These are phyloP conservation scores for Ophiostoma pallidulum DNA, from an alignment of 2,329 filamentous ascomycete genomes.

Conservation along the genomic window DNA sequence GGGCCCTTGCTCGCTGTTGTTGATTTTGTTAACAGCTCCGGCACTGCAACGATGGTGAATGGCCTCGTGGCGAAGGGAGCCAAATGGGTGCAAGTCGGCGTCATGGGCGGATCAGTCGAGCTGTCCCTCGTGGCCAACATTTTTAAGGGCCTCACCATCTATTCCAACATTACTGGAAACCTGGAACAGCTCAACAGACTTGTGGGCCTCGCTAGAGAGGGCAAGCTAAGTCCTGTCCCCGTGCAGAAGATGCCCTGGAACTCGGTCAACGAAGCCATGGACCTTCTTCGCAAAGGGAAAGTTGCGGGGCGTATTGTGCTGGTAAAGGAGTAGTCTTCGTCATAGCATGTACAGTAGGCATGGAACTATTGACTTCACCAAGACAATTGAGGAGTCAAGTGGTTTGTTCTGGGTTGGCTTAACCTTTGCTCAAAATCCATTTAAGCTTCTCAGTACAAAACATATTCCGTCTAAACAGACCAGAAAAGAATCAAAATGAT, in stretches of 20 bases:
- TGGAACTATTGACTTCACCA: no score
- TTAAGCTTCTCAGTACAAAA: no score
- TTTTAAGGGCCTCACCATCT: conserved; percentile 12
- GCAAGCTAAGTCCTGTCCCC: conserved; percentile 2
- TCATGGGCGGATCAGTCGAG: conserved; percentile 11
- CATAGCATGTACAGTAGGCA: no score
- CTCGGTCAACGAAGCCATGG: conserved; percentile 9
- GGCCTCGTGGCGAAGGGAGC: conserved; percentile 10
- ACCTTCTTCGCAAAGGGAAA: conserved; percentile 5
- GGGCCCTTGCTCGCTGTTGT: conserved; percentile 9
- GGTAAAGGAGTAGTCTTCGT: conserved; percentile 1
- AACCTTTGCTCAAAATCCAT: no score
- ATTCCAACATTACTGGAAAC: conserved; percentile 9
- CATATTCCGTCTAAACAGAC: no score
- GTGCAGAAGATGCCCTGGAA: conserved; percentile 10
- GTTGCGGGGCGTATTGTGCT: conserved; percentile 6
- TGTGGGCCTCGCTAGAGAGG: conserved; percentile 3
- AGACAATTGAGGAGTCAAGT: no score
- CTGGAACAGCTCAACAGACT: conserved; percentile 3
- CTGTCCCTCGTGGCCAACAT: conserved; percentile 10
- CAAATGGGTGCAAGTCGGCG: conserved; percentile 12
- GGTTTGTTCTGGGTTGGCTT: no score
- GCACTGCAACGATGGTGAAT: conserved; percentile 7
- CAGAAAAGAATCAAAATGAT: no score
- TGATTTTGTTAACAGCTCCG: conserved; percentile 13